Conservation (phyloP, 2,329 filamentous ascomycete genomes). For the Pochonia chlamydosporia region DNA sequence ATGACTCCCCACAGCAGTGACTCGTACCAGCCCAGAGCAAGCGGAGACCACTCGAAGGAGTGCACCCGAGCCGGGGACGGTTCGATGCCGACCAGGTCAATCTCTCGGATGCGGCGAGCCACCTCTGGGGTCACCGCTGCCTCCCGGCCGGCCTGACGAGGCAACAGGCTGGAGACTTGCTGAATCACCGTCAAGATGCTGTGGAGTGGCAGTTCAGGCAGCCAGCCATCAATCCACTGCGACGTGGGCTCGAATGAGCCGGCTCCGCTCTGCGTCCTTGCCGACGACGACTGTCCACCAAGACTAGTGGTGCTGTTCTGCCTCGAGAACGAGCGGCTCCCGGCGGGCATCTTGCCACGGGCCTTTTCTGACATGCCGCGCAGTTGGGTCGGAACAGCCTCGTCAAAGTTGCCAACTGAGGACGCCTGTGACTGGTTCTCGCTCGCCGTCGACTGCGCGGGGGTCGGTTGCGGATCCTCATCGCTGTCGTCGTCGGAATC, state of each 20-base stretch:
- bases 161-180: conserved; percentile 53
- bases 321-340: conserved; percentile 74
- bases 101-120: conserved; percentile 50
- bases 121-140: conserved; percentile 36
- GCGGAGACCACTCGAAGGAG: conserved; percentile 88
- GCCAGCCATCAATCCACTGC: conserved; percentile 88
- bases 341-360: conserved; percentile 88
- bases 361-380: conserved; percentile 97
- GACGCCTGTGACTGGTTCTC: conserved; percentile 59
- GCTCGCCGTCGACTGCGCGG: conserved; percentile 59
- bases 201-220: conserved; percentile 85
- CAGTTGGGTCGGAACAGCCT: conserved; percentile 74
- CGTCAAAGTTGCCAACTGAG: conserved; percentile 64
- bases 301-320: conserved; percentile 87
- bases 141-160: conserved; percentile 43
- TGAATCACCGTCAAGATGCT: conserved; percentile 75
- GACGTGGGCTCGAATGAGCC: conserved; percentile 68
- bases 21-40: conserved; percentile 93
- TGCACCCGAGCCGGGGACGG: conserved; percentile 71
- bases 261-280: conserved; percentile 48
- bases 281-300: conserved; percentile 55
- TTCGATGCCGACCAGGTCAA: conserved; percentile 67
- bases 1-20: conserved; percentile 90
- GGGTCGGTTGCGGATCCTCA: conserved; percentile 51
- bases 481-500: conserved; percentile 64